Conservation (phyloP, 345 rosid species). For the Conringia planisiliqua region DNA sequence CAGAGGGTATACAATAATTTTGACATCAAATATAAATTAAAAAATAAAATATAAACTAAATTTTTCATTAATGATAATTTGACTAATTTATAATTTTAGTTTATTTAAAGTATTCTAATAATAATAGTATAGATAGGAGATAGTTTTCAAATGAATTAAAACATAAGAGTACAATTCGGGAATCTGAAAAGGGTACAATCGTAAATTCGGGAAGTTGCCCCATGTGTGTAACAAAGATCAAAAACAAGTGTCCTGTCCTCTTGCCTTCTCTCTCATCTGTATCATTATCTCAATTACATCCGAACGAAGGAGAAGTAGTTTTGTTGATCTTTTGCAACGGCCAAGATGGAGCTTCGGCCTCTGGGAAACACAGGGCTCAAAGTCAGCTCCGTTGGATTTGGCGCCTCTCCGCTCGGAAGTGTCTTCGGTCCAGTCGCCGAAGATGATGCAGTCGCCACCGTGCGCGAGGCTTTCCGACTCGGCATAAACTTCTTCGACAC, state of each 20-base stretch:
- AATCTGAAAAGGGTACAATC: not conserved
- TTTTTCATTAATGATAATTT: no score
- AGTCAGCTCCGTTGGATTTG: constrained; percentile 80
- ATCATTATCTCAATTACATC: not conserved
- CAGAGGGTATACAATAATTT: no score
- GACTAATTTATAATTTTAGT: no score
- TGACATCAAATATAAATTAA: no score
- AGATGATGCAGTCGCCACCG: constrained; percentile 72
- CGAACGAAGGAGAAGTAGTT: not conserved
- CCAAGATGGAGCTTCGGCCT: constrained; percentile 53
- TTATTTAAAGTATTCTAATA: no score
- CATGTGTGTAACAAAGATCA: not conserved
- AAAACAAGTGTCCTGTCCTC: not conserved
- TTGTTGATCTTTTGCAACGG: constrained; percentile 3
- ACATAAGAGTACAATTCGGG: no score
- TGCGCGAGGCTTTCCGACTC: constrained; percentile 68
- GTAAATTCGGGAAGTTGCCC: not conserved
- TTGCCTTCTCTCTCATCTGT: not conserved
- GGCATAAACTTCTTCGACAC: constrained; percentile 98
- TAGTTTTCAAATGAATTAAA: no score
- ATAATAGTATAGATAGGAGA: no score
- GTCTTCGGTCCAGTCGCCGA: constrained; percentile 87
- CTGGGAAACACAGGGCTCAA: constrained; percentile 69
- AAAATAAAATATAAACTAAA: no score
- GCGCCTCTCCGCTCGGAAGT: constrained; percentile 86